These are phyloP conservation scores for Penicillium nordicum DNA, from an alignment of 2,329 filamentous ascomycete species.

Conservation along the genomic window DNA sequence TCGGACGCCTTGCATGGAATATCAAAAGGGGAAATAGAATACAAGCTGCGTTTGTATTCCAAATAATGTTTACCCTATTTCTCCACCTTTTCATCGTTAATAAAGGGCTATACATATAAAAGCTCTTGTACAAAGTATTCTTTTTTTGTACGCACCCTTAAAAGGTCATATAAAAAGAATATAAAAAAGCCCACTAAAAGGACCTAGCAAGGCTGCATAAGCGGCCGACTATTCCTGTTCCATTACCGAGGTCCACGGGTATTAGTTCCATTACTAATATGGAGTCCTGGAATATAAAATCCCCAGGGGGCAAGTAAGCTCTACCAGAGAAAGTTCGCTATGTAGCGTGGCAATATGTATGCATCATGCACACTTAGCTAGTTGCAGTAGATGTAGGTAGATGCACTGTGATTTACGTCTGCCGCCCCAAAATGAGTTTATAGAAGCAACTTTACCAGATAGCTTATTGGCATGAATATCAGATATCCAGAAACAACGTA, in stretches of 20 bases:
- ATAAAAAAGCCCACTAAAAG: no score
- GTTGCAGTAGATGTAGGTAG: not conserved
- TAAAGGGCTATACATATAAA: not conserved
- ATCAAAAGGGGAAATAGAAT: no score
- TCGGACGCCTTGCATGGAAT: no score
- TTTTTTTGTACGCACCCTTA: no score
- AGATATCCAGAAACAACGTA: not conserved
- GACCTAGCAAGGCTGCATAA: no score
- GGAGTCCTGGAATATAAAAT: not conserved
- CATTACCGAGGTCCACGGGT: not conserved
- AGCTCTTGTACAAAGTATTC: no score
- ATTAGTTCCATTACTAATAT: not conserved
- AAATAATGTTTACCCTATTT: not conserved
- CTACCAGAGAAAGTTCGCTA: not conserved
- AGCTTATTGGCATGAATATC: not conserved
- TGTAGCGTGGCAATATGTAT: not conserved
- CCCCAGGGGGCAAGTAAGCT: not conserved
- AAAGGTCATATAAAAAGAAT: no score
- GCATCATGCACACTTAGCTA: not conserved
- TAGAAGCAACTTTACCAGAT: not conserved
- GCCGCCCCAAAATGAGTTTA: not conserved
- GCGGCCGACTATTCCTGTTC: no score
- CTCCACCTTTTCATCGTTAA: not conserved
- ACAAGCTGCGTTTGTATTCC: no score
- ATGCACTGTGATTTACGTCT: not conserved